phyloP scores from a whole-genome alignment of 2,329 filamentous ascomycete species.

The Sporothrix curviconia region DNA sequence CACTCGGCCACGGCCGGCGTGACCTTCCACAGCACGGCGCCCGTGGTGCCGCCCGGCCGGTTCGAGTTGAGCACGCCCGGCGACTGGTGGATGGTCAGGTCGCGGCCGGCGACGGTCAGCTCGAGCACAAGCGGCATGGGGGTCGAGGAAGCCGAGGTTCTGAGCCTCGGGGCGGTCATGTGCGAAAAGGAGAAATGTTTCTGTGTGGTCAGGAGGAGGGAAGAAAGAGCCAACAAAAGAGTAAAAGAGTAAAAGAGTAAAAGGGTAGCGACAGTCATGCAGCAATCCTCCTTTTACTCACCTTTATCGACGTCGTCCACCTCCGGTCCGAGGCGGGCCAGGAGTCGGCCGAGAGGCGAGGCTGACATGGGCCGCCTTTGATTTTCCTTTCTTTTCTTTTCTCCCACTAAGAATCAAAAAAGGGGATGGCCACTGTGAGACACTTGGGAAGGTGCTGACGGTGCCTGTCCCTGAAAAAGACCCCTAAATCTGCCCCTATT shows the following conservation, averaged over 20 bases:
- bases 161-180: conserved; percentile 60
- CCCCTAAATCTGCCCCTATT: no score
- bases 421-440: no score
- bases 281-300: no score
- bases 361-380: conserved; percentile 4
- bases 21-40: conserved; percentile 80
- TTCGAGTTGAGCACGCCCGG: conserved; percentile 73
- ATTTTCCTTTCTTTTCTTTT: no score
- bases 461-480: no score
- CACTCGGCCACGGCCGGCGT: conserved; percentile 77
- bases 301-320: conserved; percentile 46
- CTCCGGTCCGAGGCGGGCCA: conserved; percentile 33
- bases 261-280: no score
- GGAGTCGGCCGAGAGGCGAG: conserved; percentile 3
- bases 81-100: conserved; percentile 76
- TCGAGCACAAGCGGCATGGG: conserved; percentile 56
- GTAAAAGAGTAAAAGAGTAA: not conserved
- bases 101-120: conserved; percentile 59
- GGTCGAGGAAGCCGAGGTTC: conserved; percentile 79
- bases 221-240: not conserved
- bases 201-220: conserved; percentile 38
- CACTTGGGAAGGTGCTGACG: no score
- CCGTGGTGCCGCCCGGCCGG: conserved; percentile 54
- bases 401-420: no score
- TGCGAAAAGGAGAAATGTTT: conserved; percentile 83